Conservation (phyloP, 2,329 filamentous ascomycete genomes). For the Sporothrix mexicana region DNA sequence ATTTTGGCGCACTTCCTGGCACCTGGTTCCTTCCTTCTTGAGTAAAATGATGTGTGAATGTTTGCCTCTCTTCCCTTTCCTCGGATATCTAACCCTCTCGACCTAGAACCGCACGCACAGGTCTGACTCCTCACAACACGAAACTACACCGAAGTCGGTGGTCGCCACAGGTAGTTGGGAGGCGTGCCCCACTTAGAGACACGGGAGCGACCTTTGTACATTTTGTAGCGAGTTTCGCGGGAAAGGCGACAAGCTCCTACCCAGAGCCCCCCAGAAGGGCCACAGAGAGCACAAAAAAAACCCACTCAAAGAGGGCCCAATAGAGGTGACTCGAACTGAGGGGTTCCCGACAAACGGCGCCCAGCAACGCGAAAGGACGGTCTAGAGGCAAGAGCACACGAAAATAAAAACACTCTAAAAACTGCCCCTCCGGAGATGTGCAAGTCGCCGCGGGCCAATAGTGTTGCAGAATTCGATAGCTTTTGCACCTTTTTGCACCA, state of each 20-base stretch:
- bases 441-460: constrained; percentile 38
- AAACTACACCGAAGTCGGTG: constrained; percentile 22
- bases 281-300: neutral
- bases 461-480: constrained; percentile 21
- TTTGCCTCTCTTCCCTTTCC: neutral
- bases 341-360: constrained; percentile 27
- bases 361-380: neutral
- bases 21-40: neutral
- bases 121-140: neutral
- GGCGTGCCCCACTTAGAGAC: constrained; percentile 10
- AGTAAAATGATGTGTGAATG: no score
- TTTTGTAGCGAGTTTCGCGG: neutral
- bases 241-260: constrained; percentile 10
- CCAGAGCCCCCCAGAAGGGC: neutral
- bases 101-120: no score
- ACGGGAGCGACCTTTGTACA: neutral
- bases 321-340: constrained; percentile 16
- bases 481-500: constrained; percentile 10
- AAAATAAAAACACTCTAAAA: constrained; percentile 9
- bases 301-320: constrained; percentile 13
- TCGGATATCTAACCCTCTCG: neutral
- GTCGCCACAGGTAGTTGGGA: neutral
- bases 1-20: constrained; percentile 7
- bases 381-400: constrained; percentile 11
- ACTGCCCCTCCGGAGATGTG: constrained; percentile 34